Percentiles rank a stretch among this genome's conserved stretches.
These are phyloP conservation scores for Brassica cretica DNA, from an alignment of 345 rosid genomes.

Conservation along the genomic window DNA sequence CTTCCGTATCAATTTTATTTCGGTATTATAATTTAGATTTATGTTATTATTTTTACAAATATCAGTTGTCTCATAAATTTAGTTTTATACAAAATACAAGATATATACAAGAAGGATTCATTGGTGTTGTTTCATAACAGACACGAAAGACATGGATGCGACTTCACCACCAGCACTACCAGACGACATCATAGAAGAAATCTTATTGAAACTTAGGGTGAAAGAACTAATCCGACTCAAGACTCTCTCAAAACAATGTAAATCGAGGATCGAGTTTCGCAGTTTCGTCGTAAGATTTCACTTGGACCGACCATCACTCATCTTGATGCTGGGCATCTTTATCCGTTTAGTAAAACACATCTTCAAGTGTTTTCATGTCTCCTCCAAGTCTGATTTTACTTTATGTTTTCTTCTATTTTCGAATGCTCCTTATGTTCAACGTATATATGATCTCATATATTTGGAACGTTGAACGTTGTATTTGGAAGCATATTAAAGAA, in stretches of 20 bases:
- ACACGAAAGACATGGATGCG: not conserved
- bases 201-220: constrained; percentile 15
- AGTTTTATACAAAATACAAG: too few species aligned
- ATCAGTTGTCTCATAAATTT: too few species aligned
- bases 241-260: constrained; percentile 23
- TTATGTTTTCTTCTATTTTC: not conserved
- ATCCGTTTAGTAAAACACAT: not conserved
- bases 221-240: constrained; percentile 2
- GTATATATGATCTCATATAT: constrained; percentile 3
- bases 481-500: not conserved
- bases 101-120: not conserved
- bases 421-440: constrained; percentile 3
- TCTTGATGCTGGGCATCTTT: not conserved
- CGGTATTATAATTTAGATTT: too few species aligned
- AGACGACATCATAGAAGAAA: constrained; percentile 3
- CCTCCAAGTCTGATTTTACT: not conserved
- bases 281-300: not conserved
- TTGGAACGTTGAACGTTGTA: not conserved
- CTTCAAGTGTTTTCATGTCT: not conserved
- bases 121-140: not conserved
- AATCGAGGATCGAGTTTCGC: not conserved
- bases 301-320: not conserved
- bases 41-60: too few species aligned
- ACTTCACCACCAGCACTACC: not conserved
- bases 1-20: too few species aligned